A percentile compares a stretch with the other conserved stretches of the same genome.
Conservation (phyloP, 805 yeast genomes). For the Saturnispora besseyi region DNA sequence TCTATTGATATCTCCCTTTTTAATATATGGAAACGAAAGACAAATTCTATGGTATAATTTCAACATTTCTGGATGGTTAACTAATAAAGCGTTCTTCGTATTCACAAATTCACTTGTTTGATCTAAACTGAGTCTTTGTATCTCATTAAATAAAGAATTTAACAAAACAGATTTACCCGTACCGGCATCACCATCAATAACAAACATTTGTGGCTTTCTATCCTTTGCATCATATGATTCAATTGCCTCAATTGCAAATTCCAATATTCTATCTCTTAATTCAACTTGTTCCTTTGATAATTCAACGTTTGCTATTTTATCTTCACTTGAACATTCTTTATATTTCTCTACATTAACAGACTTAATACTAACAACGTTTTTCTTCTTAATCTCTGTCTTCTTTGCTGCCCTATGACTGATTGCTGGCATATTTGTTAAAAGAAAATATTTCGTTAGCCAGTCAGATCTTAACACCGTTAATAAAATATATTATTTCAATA, state of each 20-base stretch:
- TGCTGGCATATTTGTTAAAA: background rate
- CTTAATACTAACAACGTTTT: background rate
- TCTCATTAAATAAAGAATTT: constrained; percentile 35
- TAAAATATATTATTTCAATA: background rate
- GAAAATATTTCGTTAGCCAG: background rate
- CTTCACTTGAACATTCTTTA: constrained; percentile 14
- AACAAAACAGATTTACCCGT: constrained; percentile 39
- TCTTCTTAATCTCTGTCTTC: background rate
- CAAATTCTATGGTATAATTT: constrained; percentile 35
- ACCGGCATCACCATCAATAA: constrained; percentile 41
- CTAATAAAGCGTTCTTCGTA: constrained; percentile 32
- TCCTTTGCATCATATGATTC: constrained; percentile 9
- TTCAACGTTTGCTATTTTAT: constrained; percentile 29
- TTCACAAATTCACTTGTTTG: constrained; percentile 16
- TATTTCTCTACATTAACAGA: constrained; percentile 1
- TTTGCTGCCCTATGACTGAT: background rate
- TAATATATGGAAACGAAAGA: constrained; percentile 29
- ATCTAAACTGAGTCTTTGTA: constrained; percentile 24
- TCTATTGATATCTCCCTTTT: constrained; percentile 33
- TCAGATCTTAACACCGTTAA: constrained; percentile 7
- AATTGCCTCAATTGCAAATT: constrained; percentile 24
- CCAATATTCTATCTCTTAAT: constrained; percentile 24
- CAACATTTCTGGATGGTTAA: constrained; percentile 41
- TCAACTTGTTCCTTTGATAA: constrained; percentile 31
- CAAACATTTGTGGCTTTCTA: constrained; percentile 29